Evolutionary conservation across 208 protist genomes (phyloP).

Genomic region (Trypanosoma lewisi): DNA sequence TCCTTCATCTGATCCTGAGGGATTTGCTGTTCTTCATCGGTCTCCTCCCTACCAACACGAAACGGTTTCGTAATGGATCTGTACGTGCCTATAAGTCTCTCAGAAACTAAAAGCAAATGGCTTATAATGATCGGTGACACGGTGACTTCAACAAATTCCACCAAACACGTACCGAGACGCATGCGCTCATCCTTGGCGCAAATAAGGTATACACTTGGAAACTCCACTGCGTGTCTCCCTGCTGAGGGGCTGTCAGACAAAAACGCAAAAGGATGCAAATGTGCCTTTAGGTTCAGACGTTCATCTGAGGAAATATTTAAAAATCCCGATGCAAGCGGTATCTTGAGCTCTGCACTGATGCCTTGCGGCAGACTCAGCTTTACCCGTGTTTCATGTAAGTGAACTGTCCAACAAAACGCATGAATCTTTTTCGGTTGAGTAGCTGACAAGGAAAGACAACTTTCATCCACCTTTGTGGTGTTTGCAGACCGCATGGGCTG

Average conservation of each 20-base stretch:
- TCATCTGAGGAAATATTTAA: conserved; percentile 64
- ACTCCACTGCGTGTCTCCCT: conserved; percentile 49
- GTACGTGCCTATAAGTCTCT: conserved; percentile 49
- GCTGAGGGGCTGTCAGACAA: conserved; percentile 28
- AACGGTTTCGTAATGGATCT: conserved; percentile 26
- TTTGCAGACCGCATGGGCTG: conserved; percentile 1
- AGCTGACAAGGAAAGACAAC: not conserved
- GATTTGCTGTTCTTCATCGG: conserved; percentile 1
- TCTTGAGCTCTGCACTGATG: conserved; percentile 42
- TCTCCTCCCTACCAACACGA: conserved; percentile 14
- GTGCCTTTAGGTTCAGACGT: conserved; percentile 54
- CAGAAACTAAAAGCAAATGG: conserved; percentile 66
- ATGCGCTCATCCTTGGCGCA: conserved; percentile 67
- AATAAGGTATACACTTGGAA: conserved; percentile 70
- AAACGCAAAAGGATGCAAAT: conserved; percentile 76
- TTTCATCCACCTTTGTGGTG: not conserved
- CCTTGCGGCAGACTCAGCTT: conserved; percentile 55
- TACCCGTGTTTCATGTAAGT: conserved; percentile 55
- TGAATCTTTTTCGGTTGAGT: not conserved
- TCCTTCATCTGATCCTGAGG: conserved; percentile 8
- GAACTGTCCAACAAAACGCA: conserved; percentile 40
- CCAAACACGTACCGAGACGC: conserved; percentile 47
- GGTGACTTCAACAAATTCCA: conserved; percentile 72
- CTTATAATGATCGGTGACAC: conserved; percentile 80
- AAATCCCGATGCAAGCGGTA: conserved; percentile 66